Base-by-base conservation (phyloP, 148 eudicot species). In the Rhododendron henanense region DNA sequence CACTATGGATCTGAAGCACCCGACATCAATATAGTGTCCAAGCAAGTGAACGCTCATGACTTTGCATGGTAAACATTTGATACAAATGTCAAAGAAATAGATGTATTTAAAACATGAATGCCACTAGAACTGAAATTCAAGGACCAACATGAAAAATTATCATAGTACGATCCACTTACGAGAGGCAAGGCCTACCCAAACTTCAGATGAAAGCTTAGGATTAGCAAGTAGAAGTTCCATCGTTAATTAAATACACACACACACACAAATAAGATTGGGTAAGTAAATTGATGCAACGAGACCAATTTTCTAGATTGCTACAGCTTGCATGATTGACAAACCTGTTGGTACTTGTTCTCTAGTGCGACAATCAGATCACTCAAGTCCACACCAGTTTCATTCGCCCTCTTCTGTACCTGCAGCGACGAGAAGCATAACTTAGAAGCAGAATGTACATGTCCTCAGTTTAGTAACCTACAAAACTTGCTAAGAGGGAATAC, bases 351-450 rank as follows among this genome's bases (percentile, higher is more conserved):
- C 85, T 94, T 94, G 28, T 90, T 92, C 90, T 96, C 98, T 47
- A 95, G 89, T 28, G 89, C 83, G 48, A 91, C 87, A 80, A 96
- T 94, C 85, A 94, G 96, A 87, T 94, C 94, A 82, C 88, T 94
- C 91, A 95, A 94, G 88, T 96, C 98, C 82, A 96, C 89, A 79
- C 96, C 98, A 48, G 98, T 96, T 87, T 96, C 97, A 50, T 93
- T 94, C 0, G 97, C 97, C 96, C 93, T 95, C 89, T 91, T 95
- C 87, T 93, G 92, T 28, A 96, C 96, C 99, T 96, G 85, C 85
- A 74, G 37, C 63, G 45, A 41, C 55, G 16, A 76, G 84, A 45
- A 51, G 33, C 10, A 50, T 28, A 13, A 19, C 19, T 15, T 31
- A 11, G 21, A 51, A 61, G 41, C 47, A 51, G 84, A 79, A 16